Base-by-base conservation (phyloP, 345 rosid genomes). In the Acer yangbiense region DNA sequence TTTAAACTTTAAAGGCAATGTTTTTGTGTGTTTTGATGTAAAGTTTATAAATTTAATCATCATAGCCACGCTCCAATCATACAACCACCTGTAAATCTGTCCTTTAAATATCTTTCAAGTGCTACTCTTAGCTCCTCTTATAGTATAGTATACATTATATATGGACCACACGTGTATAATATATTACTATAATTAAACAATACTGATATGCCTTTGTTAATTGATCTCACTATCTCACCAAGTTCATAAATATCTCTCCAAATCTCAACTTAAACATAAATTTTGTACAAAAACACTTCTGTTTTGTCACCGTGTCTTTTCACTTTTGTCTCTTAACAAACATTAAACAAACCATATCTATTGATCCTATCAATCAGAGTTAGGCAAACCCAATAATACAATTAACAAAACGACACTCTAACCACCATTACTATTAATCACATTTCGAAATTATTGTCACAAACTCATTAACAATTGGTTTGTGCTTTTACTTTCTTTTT, bases 21-120 rank as follows among this genome's bases (percentile, higher is more conserved):
- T 27, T 44, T 2, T 60, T 18, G 0, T 5, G 25, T 17, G 67
- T 71, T 62, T 39, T 25, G 68, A 18, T 69, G 65, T 44, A 79
- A 81, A 70, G 77, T 48, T 39, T n/a, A 17, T 64, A 43, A 80
- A 29, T 68, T 78, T 82, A 79, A 84, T 85, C 79, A 82, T 86
- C 77, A 32, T 83, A 29, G 18, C 78, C 86, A 81, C 83, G 84
- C 85, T 69, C 84, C 85, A 74, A 70, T 78, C 65, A 54, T 20
- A 20, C 46, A 79, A 12, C 13, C 16, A 18, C 7, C 67, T 66
- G 21, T 43, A 66, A 29, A 17, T 21, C 11, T 7, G 2, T 27
- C 20, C 13, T 14, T 48, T 27, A 14, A 35, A 1, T 63, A 27
- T 50, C 12, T 12, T 9, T 21, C 20, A 16, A 54, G 58, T 52